Evolutionary conservation across 2,329 filamentous ascomycete genomes (phyloP).

Genomic region (Colletotrichum acutatum): DNA sequence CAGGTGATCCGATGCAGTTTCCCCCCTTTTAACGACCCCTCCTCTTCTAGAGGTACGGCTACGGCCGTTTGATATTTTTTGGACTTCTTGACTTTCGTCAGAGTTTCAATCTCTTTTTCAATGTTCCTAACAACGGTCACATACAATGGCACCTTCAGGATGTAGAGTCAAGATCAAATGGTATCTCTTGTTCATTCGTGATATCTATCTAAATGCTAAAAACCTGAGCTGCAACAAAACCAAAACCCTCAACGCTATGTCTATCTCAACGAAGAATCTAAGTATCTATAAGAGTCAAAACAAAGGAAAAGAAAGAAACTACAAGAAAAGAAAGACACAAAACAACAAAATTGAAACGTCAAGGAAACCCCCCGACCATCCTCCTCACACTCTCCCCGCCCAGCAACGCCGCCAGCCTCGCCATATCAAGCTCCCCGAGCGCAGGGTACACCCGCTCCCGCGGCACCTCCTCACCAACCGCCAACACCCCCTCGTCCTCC

Average conservation of each 20-base stretch:
- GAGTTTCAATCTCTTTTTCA: not conserved
- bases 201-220: not conserved
- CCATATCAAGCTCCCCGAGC: conserved; percentile 31
- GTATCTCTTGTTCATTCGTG: not conserved
- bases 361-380: not conserved
- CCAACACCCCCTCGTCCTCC: not conserved
- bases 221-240: not conserved
- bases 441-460: conserved; percentile 17
- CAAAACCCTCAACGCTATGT: not conserved
- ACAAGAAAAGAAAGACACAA: not conserved
- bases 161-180: not conserved
- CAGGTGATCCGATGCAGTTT: not conserved
- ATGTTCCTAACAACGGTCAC: no score
- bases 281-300: no score
- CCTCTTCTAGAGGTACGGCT: not conserved
- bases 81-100: not conserved
- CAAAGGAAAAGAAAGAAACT: not conserved
- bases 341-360: not conserved
- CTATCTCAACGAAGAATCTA: not conserved
- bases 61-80: no score
- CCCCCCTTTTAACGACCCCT: no score
- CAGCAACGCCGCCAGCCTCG: not conserved
- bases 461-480: not conserved
- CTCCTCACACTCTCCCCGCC: not conserved
- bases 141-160: not conserved